Percentiles rank a stretch among this genome's conserved stretches.
Conservation (phyloP, 75 land plant genomes). For the Larix kaempferi region DNA sequence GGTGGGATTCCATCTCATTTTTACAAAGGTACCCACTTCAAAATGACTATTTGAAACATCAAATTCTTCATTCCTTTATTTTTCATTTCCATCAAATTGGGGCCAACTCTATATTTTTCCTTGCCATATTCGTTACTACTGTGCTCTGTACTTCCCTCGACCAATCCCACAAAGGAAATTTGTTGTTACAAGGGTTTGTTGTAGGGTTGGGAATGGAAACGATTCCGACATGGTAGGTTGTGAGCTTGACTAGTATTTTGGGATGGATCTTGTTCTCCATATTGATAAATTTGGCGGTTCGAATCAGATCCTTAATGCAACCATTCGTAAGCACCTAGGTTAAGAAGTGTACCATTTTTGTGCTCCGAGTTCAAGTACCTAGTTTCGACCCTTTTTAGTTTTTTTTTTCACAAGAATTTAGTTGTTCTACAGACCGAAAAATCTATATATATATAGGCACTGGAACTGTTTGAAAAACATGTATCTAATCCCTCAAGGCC, state of each 20-base stretch:
- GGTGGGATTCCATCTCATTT: too few species aligned
- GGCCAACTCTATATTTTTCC: too few species aligned
- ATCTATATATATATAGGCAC: neutral
- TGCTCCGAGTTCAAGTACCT: conserved; percentile 74
- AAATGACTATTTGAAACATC: too few species aligned
- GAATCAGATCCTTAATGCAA: conserved; percentile 54
- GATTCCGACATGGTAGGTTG: conserved; percentile 60
- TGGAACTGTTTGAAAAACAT: neutral
- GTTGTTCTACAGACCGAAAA: too few species aligned
- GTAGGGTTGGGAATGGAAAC: conserved; percentile 31
- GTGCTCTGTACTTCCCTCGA: too few species aligned
- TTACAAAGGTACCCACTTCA: too few species aligned
- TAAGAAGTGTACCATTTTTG: conserved; percentile 30
- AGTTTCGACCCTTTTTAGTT: too few species aligned
- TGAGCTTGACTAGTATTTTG: conserved; percentile 33
- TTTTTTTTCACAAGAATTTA: too few species aligned
- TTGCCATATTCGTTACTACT: too few species aligned
- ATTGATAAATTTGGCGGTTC: conserved; percentile 34
- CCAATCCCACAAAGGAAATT: too few species aligned
- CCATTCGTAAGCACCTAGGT: conserved; percentile 70
- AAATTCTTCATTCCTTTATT: too few species aligned
- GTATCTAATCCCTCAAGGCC: neutral
- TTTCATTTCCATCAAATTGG: too few species aligned
- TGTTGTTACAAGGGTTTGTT: neutral
- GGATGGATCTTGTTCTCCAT: conserved; percentile 64